A percentile compares a stretch with the other conserved stretches of the same genome.
phyloP scores from a whole-genome alignment of 768 basidiomycete genomes.

The Calocybe cyanea region DNA sequence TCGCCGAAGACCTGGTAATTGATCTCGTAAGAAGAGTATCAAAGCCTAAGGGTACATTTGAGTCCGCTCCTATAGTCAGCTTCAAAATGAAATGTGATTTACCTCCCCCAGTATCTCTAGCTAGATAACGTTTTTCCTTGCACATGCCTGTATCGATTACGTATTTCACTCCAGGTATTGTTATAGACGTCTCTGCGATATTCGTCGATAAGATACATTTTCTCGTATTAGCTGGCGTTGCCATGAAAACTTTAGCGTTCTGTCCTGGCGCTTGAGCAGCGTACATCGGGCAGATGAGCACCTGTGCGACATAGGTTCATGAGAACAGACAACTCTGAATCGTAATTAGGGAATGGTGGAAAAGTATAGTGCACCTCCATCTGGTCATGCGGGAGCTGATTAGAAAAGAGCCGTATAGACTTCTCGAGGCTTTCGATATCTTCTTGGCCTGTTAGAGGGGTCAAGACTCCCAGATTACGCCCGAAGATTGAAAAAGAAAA shows the following conservation, averaged over 20 bases:
- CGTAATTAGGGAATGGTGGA: not conserved
- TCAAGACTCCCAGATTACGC: not conserved
- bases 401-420: conserved; percentile 65
- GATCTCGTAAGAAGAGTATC: conserved; percentile 81
- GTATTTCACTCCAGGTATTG: conserved; percentile 92
- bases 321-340: not conserved
- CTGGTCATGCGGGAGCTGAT: conserved; percentile 58
- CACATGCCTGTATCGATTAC: conserved; percentile 96
- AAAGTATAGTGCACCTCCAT: conserved; percentile 39
- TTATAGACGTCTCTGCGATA: conserved; percentile 97
- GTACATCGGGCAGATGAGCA: conserved; percentile 78
- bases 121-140: conserved; percentile 89
- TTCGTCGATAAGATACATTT: conserved; percentile 97
- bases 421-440: conserved; percentile 89
- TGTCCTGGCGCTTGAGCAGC: conserved; percentile 77
- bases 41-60: conserved; percentile 52
- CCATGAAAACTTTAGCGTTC: conserved; percentile 74
- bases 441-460: conserved; percentile 71
- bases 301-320: conserved; percentile 31
- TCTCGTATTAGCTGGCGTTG: conserved; percentile 62
- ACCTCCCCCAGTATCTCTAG: conserved; percentile 68
- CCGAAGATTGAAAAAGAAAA: conserved; percentile 20
- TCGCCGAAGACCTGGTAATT: conserved; percentile 87
- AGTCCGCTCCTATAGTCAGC: not conserved
- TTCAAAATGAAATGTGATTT: conserved; percentile 6